Conservation (phyloP, 148 eudicot species). For the Nyssa sinensis region DNA sequence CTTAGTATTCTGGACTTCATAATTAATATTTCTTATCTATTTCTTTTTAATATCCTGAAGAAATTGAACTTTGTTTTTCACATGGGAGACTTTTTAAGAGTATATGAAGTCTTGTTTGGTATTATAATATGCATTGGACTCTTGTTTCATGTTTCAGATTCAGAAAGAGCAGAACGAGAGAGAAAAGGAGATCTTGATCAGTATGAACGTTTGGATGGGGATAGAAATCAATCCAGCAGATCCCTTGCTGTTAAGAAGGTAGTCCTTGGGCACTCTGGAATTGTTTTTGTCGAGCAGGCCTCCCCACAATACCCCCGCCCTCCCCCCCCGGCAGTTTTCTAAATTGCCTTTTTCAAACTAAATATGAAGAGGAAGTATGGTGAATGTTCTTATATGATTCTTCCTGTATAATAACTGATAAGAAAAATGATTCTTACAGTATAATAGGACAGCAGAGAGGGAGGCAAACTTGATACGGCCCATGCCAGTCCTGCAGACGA, state of each 20-base stretch:
- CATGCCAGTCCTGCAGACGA: constrained; percentile 79
- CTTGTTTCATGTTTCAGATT: constrained; percentile 45
- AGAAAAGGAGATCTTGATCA: constrained; percentile 98
- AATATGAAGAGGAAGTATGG: background rate
- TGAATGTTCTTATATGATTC: constrained; percentile 15
- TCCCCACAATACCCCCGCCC: too few species aligned
- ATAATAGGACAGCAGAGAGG: constrained; percentile 95
- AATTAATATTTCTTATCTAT: constrained; percentile 7
- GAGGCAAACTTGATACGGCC: constrained; percentile 90
- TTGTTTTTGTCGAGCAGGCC: background rate
- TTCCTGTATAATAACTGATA: too few species aligned
- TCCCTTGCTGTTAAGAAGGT: constrained; percentile 94
- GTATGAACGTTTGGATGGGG: constrained; percentile 93
- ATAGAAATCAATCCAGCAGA: constrained; percentile 72
- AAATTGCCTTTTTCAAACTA: background rate
- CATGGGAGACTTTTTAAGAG: background rate
- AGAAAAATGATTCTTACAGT: constrained; percentile 64
- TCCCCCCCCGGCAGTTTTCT: too few species aligned
- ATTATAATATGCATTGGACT: background rate
- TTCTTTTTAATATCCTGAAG: background rate
- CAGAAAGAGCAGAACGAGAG: constrained; percentile 90
- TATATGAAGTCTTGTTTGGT: background rate
- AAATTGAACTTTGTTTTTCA: constrained; percentile 2
- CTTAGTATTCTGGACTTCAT: background rate
- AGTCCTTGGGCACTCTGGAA: background rate